Conservation (phyloP, 805 yeast species). For the Maudiozyma turicensis region DNA sequence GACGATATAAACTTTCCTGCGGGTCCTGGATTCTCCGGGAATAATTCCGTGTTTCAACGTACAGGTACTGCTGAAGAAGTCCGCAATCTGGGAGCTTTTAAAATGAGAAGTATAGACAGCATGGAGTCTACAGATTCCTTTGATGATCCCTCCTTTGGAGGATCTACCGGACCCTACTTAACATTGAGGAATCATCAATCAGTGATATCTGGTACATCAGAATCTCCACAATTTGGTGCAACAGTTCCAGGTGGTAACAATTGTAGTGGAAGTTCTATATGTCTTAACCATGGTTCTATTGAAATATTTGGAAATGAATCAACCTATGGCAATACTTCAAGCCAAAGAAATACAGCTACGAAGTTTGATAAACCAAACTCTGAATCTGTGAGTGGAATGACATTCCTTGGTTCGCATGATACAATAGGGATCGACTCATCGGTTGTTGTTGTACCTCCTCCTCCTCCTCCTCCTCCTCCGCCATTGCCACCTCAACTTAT, state of each 20-base stretch:
- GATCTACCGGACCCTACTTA: not conserved
- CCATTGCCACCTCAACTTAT: slow-evolving; percentile 5
- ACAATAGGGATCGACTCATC: not conserved
- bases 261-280: not conserved
- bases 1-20: too few species aligned
- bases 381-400: too few species aligned
- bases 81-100: too few species aligned
- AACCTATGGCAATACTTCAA: too few species aligned
- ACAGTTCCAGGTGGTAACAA: not conserved
- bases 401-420: too few species aligned
- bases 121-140: not conserved
- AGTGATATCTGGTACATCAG: not conserved
- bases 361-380: too few species aligned
- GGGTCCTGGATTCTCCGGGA: too few species aligned
- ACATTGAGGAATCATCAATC: not conserved
- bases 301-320: not conserved
- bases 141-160: not conserved
- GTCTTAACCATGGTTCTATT: not conserved
- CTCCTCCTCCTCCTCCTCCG: slow-evolving; percentile 13
- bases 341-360: too few species aligned
- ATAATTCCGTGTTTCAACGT: too few species aligned
- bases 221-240: not conserved
- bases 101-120: too few species aligned
- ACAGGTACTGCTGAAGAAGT: too few species aligned
- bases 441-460: slow-evolving; percentile 7